Evolutionary conservation across 495 filamentous ascomycete species (phyloP), one percentile per base, ranked within the genome.

Genomic region (Staphylotrichum longicolle): DNA sequence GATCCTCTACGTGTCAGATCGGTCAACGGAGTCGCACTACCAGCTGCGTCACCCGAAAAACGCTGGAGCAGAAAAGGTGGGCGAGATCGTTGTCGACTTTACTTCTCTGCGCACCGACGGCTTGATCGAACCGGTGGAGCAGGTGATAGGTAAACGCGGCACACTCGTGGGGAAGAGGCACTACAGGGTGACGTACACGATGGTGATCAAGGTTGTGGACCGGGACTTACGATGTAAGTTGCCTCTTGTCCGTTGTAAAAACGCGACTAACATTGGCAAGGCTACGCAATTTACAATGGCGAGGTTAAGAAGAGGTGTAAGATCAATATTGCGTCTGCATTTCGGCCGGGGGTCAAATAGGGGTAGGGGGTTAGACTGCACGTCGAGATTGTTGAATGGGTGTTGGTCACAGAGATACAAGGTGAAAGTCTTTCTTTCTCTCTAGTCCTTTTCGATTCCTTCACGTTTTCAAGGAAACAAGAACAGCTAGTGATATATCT

Each of bases 1-100:
- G 44, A 9, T 60, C 9, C 27, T 68, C 32, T 68, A 60, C 55
- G 68, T 67, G 37, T 63, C 63, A 42, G 68, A 70, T 50, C 30
- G 11, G 5, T 30, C 46, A 0, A 70, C 53, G 8, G 57, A 64
- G 30, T 65, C 60, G 30, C 57, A 66, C 51, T 70, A 61, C 58
- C 37, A 40, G 15, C 33, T 62, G 6, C 49, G 4, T 10, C 62
- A 66, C 55, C 49, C 53, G 27, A 46, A 60, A 20, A 70, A 67
- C 46, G 51, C 50, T 56, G 68, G 63, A 32, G 57, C 44, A 4
- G 52, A 58, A 30, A 7, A 33, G 11, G 44, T 64, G 32, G 62
- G 62, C 8, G 58, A 55, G 40, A 60, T 64, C 32, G 56, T 60
- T 3, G 57, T 60, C 10, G 57, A 64, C 33, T 64, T 64, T 41